Base-by-base conservation (phyloP, 1,139 yeast species). In the Fermentozyma sake region DNA sequence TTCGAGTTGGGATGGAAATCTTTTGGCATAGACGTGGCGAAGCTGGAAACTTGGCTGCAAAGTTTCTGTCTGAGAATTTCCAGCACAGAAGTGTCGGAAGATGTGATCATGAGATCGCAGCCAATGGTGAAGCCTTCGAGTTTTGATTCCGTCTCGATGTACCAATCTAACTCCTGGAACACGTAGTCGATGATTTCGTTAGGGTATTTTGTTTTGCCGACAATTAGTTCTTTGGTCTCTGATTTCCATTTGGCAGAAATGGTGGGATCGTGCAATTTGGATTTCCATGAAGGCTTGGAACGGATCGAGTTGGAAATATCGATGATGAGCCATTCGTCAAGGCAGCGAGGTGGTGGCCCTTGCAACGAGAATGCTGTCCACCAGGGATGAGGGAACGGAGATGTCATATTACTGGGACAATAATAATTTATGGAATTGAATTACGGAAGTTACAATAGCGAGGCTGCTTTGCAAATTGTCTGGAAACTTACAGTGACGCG, bases 1-100 rank as follows among this genome's bases (percentile, higher is more conserved):
- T 54, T 37, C 1, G 65, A 50, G 5, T 54, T 52, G 3, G 68
- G 70, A 34, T 62, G 71, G 42, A 57, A 62, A 37, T 65, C 70
- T 16, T 42, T 31, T 11, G 41, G 35, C 2, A 37, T 38, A 26
- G 44, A 42, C 19, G 38, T 29, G 5, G 28, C 37, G 27, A 54
- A 43, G 11, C 33, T 32, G 2, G 18, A 24, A 6, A 40, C 35
- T 11, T 40, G 38, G 3, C 24, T n/a, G 6, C 21, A 23, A 16
- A 54, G 35, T 11, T 30, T 26, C 1, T 14, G 12, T 22, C 38
- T 39, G n/a, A 44, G 14, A 0, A 22, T 25, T 5, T 28, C 22
- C 5, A 29, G 22, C 12, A 52, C 30, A 4, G 41, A 38, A 1
- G 19, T 13, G 23, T 48, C 51, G 10, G 50, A 38, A 18, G 19